These are phyloP conservation scores for Fusarium citri DNA, from an alignment of 2,329 filamentous ascomycete species.

Conservation along the genomic window DNA sequence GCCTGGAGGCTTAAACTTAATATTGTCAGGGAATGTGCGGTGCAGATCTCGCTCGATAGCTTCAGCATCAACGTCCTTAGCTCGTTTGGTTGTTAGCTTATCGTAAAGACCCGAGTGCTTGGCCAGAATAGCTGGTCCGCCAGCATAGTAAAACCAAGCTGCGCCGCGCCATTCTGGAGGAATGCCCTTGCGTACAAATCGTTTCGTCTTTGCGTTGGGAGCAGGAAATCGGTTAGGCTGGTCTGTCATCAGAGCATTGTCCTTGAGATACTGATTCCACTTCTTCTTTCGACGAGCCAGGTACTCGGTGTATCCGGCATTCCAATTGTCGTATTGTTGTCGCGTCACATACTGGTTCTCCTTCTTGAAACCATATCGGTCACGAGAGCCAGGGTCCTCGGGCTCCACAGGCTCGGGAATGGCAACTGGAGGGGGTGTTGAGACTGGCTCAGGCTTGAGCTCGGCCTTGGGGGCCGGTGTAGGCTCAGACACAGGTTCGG, in stretches of 20 bases:
- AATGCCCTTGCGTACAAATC: slow-evolving; percentile 92
- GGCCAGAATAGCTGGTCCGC: slow-evolving; percentile 81
- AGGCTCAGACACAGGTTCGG: slow-evolving; percentile 33
- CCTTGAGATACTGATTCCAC: slow-evolving; percentile 82
- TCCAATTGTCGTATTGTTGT: slow-evolving; percentile 86
- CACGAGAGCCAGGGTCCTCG: slow-evolving; percentile 68
- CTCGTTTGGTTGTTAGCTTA: slow-evolving; percentile 71
- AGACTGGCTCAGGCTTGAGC: slow-evolving; percentile 20
- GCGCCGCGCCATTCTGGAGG: slow-evolving; percentile 94
- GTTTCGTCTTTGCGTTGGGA: slow-evolving; percentile 84
- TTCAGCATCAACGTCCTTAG: slow-evolving; percentile 81
- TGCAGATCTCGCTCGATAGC: slow-evolving; percentile 94
- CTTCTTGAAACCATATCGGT: slow-evolving; percentile 94
- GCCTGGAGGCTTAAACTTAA: slow-evolving; percentile 81
- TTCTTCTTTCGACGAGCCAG: slow-evolving; percentile 80
- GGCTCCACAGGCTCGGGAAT: slow-evolving; percentile 51
- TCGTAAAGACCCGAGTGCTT: slow-evolving; percentile 83
- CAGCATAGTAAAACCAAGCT: slow-evolving; percentile 97
- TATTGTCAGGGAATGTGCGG: slow-evolving; percentile 93
- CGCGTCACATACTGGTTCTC: slow-evolving; percentile 80
- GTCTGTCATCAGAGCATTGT: slow-evolving; percentile 78
- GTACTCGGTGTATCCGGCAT: slow-evolving; percentile 78
- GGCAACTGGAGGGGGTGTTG: slow-evolving; percentile 44
- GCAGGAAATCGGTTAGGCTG: slow-evolving; percentile 82
- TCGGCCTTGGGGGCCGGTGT: slow-evolving; percentile 44